Evolutionary conservation across 2,329 filamentous ascomycete species (phyloP).

Genomic region (Exophiala alcalophila): DNA sequence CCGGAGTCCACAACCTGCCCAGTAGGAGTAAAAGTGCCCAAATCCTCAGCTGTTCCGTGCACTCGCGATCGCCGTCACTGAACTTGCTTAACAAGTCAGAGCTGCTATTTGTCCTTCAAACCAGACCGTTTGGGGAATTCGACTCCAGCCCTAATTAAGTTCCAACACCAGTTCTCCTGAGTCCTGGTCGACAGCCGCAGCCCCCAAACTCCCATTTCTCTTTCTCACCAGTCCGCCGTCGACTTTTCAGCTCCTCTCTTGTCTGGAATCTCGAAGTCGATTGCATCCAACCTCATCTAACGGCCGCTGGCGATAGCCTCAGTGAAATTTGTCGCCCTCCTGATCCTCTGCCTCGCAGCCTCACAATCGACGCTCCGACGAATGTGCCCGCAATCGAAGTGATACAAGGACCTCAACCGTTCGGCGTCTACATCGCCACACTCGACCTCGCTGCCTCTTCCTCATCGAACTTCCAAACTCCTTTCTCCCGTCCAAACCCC

Average conservation of each 20-base stretch:
- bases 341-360: background rate
- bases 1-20: background rate
- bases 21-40: too few relatives aligned
- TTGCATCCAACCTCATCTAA: constrained; percentile 3
- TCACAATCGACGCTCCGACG: too few relatives aligned
- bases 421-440: constrained; percentile 8
- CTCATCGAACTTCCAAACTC: background rate
- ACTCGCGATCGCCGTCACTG: too few relatives aligned
- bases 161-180: constrained; percentile 8
- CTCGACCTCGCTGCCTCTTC: constrained; percentile 6
- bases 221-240: constrained; percentile 3
- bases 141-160: constrained; percentile 3
- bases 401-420: too few relatives aligned
- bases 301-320: background rate
- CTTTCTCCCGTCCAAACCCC: background rate
- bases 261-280: background rate
- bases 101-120: too few relatives aligned
- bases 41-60: too few relatives aligned
- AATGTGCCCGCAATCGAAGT: background rate
- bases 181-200: constrained; percentile 12
- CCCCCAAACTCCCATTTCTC: constrained; percentile 15
- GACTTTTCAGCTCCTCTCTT: constrained; percentile 14
- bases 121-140: too few relatives aligned
- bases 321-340: background rate
- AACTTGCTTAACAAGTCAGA: background rate